Evolutionary conservation across 441 rosid genomes (phyloP), one percentile per base, ranked within the genome.

Genomic region (Mallotus repandus): DNA sequence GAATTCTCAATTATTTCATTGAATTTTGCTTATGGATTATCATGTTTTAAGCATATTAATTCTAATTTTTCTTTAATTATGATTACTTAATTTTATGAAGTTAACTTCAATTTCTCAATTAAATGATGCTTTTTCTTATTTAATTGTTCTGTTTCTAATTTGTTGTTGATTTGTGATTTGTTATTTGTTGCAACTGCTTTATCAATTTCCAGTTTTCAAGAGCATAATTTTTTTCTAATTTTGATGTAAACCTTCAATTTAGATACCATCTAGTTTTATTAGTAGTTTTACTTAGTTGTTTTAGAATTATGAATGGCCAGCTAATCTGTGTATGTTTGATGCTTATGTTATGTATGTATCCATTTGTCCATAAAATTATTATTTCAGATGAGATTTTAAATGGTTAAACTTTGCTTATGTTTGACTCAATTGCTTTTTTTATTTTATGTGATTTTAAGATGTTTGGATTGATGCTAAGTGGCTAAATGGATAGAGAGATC

Each of bases 381-480:
- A n/a, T 32, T 48, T 16, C 19, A 18, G 25, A 69, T 72, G 72
- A 60, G 5, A 38, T 25, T 15, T 49, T 61, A 52, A 19, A 63
- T 55, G 13, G 64, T 69, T 25, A 55, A 21, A 21, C 12, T 56
- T 63, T 67, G 58, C 57, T 63, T 70, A 22, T 19, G 55, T 74
- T 74, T 74, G 61, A 70, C 75, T 72, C 57, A 14, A 71, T 57
- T 38, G 64, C 38, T 68, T 45, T 62, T 74, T 43, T 77, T 10
- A n/a, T 93, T 62, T 71, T 86, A 1, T 95, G 99, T 82, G 98
- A 93, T 84, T 87, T 69, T 76, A 91, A 88, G 89, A 95, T 95
- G 99, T 95, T 95, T 81, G 91, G 91, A 2, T 77, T 95, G 82
- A 95, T 93, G 98, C 87, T 93, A 32, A 90, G 95, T 7, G 98